phyloP scores from a whole-genome alignment of 2,329 filamentous ascomycete genomes.

The Reticulascus tulasneorum region DNA sequence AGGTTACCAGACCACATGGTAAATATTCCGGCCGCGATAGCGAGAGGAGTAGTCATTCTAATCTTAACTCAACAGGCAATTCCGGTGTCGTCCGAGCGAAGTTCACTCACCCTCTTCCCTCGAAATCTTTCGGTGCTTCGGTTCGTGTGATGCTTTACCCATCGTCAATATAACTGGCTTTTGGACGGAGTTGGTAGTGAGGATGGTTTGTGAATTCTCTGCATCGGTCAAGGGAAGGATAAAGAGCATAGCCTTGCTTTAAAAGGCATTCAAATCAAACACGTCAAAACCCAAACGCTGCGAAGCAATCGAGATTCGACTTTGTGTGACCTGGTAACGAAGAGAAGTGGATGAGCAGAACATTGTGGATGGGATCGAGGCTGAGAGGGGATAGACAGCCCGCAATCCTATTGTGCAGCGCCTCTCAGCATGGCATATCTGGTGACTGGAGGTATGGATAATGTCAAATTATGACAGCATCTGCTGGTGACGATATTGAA shows the following conservation, averaged over 20 bases:
- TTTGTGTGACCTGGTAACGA: too few species aligned
- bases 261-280: conserved; percentile 52
- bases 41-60: conserved; percentile 7
- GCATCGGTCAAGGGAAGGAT: conserved; percentile 57
- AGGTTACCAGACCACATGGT: conserved; percentile 95
- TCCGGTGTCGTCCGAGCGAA: conserved; percentile 96
- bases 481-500: too few species aligned
- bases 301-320: too few species aligned
- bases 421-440: too few species aligned
- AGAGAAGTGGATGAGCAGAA: too few species aligned
- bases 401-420: too few species aligned
- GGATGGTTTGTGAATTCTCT: conserved; percentile 59
- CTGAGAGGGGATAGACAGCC: too few species aligned
- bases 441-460: too few species aligned
- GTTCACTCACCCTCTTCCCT: conserved; percentile 93
- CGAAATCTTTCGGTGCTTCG: conserved; percentile 93
- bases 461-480: too few species aligned
- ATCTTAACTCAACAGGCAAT: conserved; percentile 63
- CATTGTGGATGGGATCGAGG: too few species aligned
- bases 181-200: conserved; percentile 59
- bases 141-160: conserved; percentile 98
- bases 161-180: conserved; percentile 79
- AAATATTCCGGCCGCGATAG: conserved; percentile 32
- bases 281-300: too few species aligned
- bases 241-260: conserved; percentile 49